Percentiles rank a stretch among this genome's conserved stretches.
Evolutionary conservation across 2,329 filamentous ascomycete genomes (phyloP).

Genomic region (Penicillium sp.): DNA sequence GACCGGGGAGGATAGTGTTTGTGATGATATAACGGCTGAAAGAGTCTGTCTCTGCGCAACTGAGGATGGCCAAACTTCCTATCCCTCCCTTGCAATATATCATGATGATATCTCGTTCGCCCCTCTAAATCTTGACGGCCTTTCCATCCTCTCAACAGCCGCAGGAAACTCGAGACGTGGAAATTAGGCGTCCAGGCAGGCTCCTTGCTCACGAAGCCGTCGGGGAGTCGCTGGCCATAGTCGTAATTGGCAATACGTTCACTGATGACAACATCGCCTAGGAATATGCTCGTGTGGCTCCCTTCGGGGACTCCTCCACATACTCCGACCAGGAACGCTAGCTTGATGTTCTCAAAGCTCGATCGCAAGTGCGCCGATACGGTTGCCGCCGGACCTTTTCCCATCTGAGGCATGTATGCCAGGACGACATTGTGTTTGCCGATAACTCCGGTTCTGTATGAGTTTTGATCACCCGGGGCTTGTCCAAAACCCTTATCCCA

Average conservation of each 20-base stretch:
- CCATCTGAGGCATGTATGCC: constrained; percentile 24
- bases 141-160: too few species aligned
- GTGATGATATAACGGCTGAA: constrained; percentile 2
- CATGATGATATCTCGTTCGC: not conserved
- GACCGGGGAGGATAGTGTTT: not conserved
- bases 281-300: constrained; percentile 21
- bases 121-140: too few species aligned
- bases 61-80: not conserved
- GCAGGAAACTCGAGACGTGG: too few species aligned
- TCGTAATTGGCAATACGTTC: not conserved
- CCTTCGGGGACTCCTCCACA: constrained; percentile 22
- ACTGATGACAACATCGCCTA: constrained; percentile 31
- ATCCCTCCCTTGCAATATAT: too few species aligned
- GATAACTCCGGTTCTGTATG: constrained; percentile 26
- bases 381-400: constrained; percentile 19
- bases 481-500: constrained; percentile 19
- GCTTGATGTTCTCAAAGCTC: constrained; percentile 18
- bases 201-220: not conserved
- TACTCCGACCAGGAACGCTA: constrained; percentile 27
- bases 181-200: too few species aligned
- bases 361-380: constrained; percentile 8
- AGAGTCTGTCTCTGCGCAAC: constrained; percentile 1
- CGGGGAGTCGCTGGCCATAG: not conserved
- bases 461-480: constrained; percentile 9
- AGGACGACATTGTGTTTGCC: constrained; percentile 29